These are phyloP conservation scores for Gaeumannomyces tritici DNA, from an alignment of 2,329 filamentous ascomycete species.

Conservation along the genomic window DNA sequence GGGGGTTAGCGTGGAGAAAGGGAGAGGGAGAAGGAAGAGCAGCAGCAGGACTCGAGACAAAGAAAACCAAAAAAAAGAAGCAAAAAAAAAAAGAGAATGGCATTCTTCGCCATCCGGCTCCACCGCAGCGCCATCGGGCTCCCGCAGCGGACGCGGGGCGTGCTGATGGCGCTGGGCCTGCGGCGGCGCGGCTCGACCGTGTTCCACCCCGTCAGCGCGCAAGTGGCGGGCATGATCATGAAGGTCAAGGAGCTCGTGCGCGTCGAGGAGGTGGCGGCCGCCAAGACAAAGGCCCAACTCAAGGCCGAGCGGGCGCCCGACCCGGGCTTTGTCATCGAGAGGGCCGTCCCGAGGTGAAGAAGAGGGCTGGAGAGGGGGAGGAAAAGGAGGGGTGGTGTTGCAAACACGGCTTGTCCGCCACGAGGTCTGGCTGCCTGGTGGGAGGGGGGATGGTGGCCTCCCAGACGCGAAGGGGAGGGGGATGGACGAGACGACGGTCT, in stretches of 20 bases:
- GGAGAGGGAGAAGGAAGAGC: neutral
- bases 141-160: constrained; percentile 67
- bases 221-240: constrained; percentile 84
- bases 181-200: constrained; percentile 78
- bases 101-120: constrained; percentile 85
- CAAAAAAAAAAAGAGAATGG: constrained; percentile 38
- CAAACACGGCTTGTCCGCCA: too few species aligned
- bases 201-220: constrained; percentile 74
- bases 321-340: constrained; percentile 73
- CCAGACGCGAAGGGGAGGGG: too few species aligned
- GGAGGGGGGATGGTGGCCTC: too few species aligned
- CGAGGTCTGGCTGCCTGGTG: too few species aligned
- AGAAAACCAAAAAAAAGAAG: neutral
- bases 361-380: too few species aligned
- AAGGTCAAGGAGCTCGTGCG: constrained; percentile 86
- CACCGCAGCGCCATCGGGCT: constrained; percentile 85
- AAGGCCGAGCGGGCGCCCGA: constrained; percentile 65
- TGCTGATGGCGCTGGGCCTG: constrained; percentile 76
- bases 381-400: too few species aligned
- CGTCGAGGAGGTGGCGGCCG: constrained; percentile 64
- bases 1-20: neutral
- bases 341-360: constrained; percentile 22
- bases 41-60: too few species aligned
- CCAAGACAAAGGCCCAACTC: constrained; percentile 58
- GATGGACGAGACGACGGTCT: too few species aligned